Conservation (phyloP, 176 grass and related monocot genomes). For the Sorghum bicolor region DNA sequence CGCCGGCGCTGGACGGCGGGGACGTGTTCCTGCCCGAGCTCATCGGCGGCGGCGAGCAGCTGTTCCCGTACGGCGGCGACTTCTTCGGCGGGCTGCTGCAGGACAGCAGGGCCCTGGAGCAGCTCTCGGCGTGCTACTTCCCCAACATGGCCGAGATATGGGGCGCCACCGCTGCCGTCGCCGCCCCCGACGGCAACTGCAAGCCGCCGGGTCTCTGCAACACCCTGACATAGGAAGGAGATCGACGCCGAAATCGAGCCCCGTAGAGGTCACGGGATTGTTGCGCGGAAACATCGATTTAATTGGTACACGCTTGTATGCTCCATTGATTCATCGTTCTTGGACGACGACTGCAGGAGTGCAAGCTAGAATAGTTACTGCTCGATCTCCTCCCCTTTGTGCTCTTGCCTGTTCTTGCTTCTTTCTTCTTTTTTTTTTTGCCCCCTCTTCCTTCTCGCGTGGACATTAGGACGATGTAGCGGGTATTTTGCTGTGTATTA, state of each 20-base stretch:
- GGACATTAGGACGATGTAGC: not conserved
- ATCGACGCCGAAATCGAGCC: not conserved
- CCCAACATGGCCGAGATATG: slow-evolving; percentile 50
- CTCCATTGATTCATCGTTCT: slow-evolving; percentile 7
- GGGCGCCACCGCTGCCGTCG: slow-evolving; percentile 3
- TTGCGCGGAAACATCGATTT: not conserved
- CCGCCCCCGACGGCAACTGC: not conserved
- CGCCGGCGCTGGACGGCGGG: slow-evolving; percentile 14
- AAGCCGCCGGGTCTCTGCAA: slow-evolving; percentile 34
- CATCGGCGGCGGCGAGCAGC: slow-evolving; percentile 3
- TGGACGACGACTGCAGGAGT: not conserved
- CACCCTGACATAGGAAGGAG: slow-evolving; percentile 17
- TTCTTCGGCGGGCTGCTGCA: slow-evolving; percentile 23
- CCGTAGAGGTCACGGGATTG: not conserved
- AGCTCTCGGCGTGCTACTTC: slow-evolving; percentile 56
- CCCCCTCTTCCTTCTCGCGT: not conserved
- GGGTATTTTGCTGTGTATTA: slow-evolving; percentile 20
- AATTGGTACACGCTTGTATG: not conserved
- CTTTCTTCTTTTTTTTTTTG: fast-evolving
- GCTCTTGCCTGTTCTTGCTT: not conserved
- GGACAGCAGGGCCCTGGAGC: slow-evolving; percentile 32
- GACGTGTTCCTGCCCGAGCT: slow-evolving; percentile 39
- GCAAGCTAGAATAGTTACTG: not conserved
- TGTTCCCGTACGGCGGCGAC: slow-evolving; percentile 39
- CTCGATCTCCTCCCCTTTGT: not conserved